Base-by-base conservation (phyloP, 345 rosid genomes). In the Erodium maritimum region DNA sequence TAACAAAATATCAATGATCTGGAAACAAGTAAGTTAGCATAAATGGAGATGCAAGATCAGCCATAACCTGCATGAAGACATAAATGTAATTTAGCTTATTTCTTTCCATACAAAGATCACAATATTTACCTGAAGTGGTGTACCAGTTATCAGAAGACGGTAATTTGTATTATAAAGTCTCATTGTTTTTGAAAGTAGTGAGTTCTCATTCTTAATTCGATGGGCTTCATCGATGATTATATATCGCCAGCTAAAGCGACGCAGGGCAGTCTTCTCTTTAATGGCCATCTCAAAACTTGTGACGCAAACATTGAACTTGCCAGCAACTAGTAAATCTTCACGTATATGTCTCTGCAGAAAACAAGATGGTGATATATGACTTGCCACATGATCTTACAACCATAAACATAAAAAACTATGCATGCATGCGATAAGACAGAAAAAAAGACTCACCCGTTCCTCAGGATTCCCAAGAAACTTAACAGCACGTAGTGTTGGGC, bases 201-300 rank as follows among this genome's bases (percentile, higher is more conserved):
- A 93, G 69, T 89, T 93, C 62, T 93, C 99, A 68, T 91, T 91
- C 76, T 89, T 86, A 52, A 89, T 89, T 52, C 98, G 82, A 77
- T 93, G 96, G 52, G 99, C 99, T 78, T 91, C 98, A 68, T 91
- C 99, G 69, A 93, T 93, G 59, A 89, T 83, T 58, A 90, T 90
- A 73, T 87, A 94, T 14, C 99, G 91, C 97, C 99, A 90, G 72
- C 95, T 94, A 70, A 94, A 94, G 50, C 96, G 95, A 45, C 90
- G 96, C 68, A 93, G 67, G 16, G 87, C 66, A 71, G 90, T 23
- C 74, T 90, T 93, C 85, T 94, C 99, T 70, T 94, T 94, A 64
- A 94, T 94, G 64, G 97, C 99, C 99, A 94, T 94, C 77, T 94
- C 97, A 78, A 93, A 93, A 73, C 99, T 93, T 52, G 99, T 93